A percentile compares a stretch with the other conserved stretches of the same genome.
Conservation (phyloP, 495 filamentous ascomycete species). For the Articulospora tetracladia region DNA sequence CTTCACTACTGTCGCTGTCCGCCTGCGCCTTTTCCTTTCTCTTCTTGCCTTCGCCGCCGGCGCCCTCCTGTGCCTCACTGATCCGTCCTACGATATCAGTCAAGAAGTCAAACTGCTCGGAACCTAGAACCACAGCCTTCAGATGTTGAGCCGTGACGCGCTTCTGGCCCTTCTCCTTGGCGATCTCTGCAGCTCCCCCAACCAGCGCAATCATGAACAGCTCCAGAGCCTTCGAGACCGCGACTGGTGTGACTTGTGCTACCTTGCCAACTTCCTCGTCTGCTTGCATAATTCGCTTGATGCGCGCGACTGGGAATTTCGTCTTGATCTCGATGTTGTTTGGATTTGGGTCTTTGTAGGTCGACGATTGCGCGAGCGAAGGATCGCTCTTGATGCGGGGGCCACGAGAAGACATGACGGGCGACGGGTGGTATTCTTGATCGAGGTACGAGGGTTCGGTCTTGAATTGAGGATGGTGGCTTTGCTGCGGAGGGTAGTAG, state of each 20-base stretch:
- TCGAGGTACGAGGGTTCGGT: background rate
- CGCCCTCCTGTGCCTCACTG: constrained; percentile 57
- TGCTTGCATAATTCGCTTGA: constrained; percentile 99
- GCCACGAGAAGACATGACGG: background rate
- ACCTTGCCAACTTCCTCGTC: constrained; percentile 99
- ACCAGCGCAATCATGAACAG: constrained; percentile 96
- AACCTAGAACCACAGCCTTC: constrained; percentile 79
- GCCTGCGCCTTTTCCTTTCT: constrained; percentile 13
- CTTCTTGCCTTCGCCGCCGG: constrained; percentile 15
- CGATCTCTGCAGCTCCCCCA: constrained; percentile 78
- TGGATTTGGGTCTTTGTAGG: constrained; percentile 26
- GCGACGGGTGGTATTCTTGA: background rate
- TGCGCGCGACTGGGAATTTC: constrained; percentile 95
- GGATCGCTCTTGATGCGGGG: constrained; percentile 4
- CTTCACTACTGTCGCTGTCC: constrained; percentile 14
- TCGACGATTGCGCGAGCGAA: background rate
- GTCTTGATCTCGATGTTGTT: constrained; percentile 75
- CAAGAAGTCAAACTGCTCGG: constrained; percentile 91
- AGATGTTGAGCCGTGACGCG: constrained; percentile 86
- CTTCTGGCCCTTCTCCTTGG: constrained; percentile 76
- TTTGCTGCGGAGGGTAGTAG: constrained; percentile 3
- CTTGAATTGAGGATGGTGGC: constrained; percentile 9
- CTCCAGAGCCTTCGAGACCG: constrained; percentile 90
- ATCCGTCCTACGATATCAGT: constrained; percentile 87
- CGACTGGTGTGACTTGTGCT: constrained; percentile 91